Percentiles rank a stretch among this genome's conserved stretches.
phyloP scores from a whole-genome alignment of 176 grass and related monocot genomes.

The Musa beccarii region DNA sequence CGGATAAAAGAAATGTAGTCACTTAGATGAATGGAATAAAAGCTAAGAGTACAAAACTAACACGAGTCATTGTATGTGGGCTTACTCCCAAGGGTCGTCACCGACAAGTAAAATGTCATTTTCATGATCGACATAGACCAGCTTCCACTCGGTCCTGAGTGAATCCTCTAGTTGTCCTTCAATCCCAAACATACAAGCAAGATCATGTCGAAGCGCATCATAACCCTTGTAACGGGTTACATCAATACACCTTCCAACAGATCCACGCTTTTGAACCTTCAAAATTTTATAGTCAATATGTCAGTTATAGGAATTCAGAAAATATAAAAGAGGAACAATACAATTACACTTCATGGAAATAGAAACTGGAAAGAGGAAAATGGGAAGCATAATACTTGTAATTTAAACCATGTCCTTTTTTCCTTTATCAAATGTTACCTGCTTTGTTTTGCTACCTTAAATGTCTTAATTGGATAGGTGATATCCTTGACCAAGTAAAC shows the following conservation, averaged over 20 bases:
- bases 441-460: not conserved
- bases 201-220: constrained; percentile 77
- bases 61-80: constrained; percentile 16
- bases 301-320: constrained; percentile 15
- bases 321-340: not conserved
- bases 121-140: constrained; percentile 97
- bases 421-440: not conserved
- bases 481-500: too few species aligned
- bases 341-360: not conserved
- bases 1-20: not conserved
- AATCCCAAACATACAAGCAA: constrained; percentile 93
- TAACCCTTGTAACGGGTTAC: constrained; percentile 79
- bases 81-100: constrained; percentile 99
- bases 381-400: not conserved
- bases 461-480: not conserved
- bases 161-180: constrained; percentile 90
- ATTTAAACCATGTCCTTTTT: not conserved
- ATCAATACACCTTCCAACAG: constrained; percentile 92
- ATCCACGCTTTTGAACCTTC: constrained; percentile 99
- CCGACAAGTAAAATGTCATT: constrained; percentile 94
- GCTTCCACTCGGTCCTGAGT: constrained; percentile 81
- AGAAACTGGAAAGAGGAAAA: not conserved
- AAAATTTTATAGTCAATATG: constrained; percentile 24
- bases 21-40: not conserved
- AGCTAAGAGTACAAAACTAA: not conserved